Evolutionary conservation across 2,329 filamentous ascomycete genomes (phyloP), one percentile per base, ranked within the genome.

Genomic region (Lasiodiplodia sp.): DNA sequence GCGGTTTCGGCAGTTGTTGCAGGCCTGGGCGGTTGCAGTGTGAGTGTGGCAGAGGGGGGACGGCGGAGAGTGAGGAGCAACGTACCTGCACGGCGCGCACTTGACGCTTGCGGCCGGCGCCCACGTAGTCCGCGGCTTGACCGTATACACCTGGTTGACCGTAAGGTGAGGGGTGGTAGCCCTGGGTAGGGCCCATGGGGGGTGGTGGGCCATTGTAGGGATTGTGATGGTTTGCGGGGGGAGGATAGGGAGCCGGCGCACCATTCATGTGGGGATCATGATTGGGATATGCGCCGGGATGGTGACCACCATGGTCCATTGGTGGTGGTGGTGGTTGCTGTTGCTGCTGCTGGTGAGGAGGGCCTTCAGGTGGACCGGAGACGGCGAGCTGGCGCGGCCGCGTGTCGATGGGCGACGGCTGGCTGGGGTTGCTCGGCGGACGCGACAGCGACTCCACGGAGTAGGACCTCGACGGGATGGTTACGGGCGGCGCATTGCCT

Each of bases 11-110:
- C 79, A 81, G 66, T 80, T 75, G 69, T 81, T 80, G 80, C 96
- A 99, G 47, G 96, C 96, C 93, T 97, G 60, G 87, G 14, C 5
- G n/a, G 31, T 34, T 67, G 65, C 21, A 64, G 25, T 40, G 60
- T 64, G 60, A 64, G 60, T 64, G 40, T 66, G 49, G 55, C 31
- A 55, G 58, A 62, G 37, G 37, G 37, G 28, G 47, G 14, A 47
- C 28, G 28, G 60, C 31, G 14, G 44, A n/a, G 8, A 4, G 47
- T 10, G 44, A 31, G 31, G 25, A 49, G 18, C 16, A 21, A 56
- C 67, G 28, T 49, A 68, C 67, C 67, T 68, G 67, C 37, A 64
- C 58, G 10, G 67, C 67, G n/a, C 67, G 67, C 25, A 68, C 67
- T 23, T 68, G 67, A n/a, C 67, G 49, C 57, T 68, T 68, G 44